Base-by-base conservation (phyloP, 257 asterid species). In the Ophiorrhiza pumila region DNA sequence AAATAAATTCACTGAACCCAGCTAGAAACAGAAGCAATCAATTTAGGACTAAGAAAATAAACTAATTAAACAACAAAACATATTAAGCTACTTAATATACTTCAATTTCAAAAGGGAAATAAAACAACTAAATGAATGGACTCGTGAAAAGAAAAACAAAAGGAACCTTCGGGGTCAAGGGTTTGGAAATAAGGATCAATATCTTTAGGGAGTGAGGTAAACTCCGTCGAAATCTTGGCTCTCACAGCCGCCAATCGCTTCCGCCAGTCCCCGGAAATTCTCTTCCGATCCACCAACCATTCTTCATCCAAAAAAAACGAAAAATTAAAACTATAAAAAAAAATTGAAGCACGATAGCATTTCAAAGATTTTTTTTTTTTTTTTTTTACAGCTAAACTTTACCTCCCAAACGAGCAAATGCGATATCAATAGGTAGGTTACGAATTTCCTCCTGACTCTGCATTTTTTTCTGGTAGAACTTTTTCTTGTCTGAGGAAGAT, bases 231-330 rank as follows among this genome's bases (percentile, higher is more conserved):
- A 47, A 91, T 90, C 88, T 88, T 94, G 69, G 91, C 86, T 84
- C 88, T 91, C 71, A 91, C 89, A 13, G 91, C 91, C 37, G 89
- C 88, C 85, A 88, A 77, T 49, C 96, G 90, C 86, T 91, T 91
- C 85, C 98, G 84, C 95, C 96, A 94, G 78, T 90, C 97, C 81
- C 64, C 80, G 56, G 96, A 91, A 77, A 94, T 87, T 74, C 95
- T 88, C 88, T 84, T 94, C 85, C 98, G 96, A 84, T 94, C 97
- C 81, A 88, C 89, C 89, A 94, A 84, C 98, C 97, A 94, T 81
- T 91, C 98, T 93, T 79, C 86, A 87, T 61, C 77, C 77, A 74
- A 56, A 31, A 9, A 61, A 56, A 68, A 25, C 15, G 20, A 60
- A 77, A 59, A 68, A 45, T 27, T 46, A 5, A 31, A n/a, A n/a